phyloP scores from a whole-genome alignment of 176 grass and related monocot species.

The Oropetium thomaeum region DNA sequence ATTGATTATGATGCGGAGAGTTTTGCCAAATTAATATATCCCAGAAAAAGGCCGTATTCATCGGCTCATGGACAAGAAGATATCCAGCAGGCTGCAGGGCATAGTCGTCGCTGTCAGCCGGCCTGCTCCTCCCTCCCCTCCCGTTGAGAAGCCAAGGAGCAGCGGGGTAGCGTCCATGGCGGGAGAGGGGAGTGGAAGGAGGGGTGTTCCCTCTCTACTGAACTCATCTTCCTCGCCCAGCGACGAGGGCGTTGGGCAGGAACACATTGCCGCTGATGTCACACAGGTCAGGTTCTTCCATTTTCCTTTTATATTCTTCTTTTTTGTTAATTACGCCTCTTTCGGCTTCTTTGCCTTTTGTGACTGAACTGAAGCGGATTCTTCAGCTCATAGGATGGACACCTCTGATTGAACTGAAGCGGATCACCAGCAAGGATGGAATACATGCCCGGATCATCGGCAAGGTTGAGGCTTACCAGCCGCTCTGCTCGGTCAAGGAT shows the following conservation, averaged over 20 bases:
- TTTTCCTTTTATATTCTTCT: neutral
- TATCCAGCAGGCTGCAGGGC: neutral
- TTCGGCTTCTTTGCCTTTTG: neutral
- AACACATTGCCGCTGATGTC: slow-evolving; percentile 64
- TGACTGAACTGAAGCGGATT: too few relatives aligned
- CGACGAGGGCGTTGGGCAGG: slow-evolving; percentile 11
- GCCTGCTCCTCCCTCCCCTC: neutral
- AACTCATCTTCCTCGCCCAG: neutral
- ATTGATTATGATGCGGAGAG: neutral
- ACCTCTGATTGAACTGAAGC: slow-evolving; percentile 65
- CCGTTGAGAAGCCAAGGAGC: neutral
- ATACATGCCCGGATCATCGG: slow-evolving; percentile 55
- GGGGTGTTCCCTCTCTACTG: slow-evolving; percentile 56
- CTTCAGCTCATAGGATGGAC: slow-evolving; percentile 84
- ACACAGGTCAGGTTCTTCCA: slow-evolving; percentile 38
- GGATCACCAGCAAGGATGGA: slow-evolving; percentile 53
- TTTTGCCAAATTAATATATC: neutral
- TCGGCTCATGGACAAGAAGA: neutral
- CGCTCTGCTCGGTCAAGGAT: slow-evolving; percentile 79
- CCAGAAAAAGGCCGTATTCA: neutral
- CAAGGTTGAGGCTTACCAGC: slow-evolving; percentile 76
- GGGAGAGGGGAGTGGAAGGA: slow-evolving; percentile 34
- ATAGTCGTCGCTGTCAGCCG: neutral
- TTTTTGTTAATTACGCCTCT: too few relatives aligned
- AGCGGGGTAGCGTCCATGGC: slow-evolving; percentile 4